Percentiles rank a stretch among this genome's conserved stretches.
Conservation (phyloP, 2,329 filamentous ascomycete species). For the Davidsoniella neocaledoniae region DNA sequence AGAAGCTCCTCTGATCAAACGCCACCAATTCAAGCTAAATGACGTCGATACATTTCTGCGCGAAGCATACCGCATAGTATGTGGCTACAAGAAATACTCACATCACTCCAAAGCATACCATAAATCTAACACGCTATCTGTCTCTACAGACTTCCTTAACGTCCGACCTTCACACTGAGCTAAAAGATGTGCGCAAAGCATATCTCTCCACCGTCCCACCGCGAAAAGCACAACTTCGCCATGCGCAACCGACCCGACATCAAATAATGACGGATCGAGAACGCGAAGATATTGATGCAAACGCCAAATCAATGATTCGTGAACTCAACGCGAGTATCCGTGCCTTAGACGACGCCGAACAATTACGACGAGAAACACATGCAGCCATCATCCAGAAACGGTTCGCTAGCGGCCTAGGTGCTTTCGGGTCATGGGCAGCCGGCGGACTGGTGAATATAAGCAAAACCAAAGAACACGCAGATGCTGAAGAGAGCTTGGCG, state of each 20-base stretch:
- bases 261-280: slow-evolving; percentile 60
- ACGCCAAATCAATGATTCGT: slow-evolving; percentile 70
- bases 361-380: slow-evolving; percentile 62
- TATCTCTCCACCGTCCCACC: slow-evolving; percentile 67
- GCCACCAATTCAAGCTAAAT: slow-evolving; percentile 26
- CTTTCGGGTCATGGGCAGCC: slow-evolving; percentile 47
- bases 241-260: not conserved
- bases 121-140: slow-evolving; percentile 2
- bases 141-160: slow-evolving; percentile 63
- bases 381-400: slow-evolving; percentile 55
- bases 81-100: slow-evolving; percentile 16
- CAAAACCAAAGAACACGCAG: slow-evolving; percentile 47
- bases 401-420: slow-evolving; percentile 46
- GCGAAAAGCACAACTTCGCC: slow-evolving; percentile 3
- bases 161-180: slow-evolving; percentile 58
- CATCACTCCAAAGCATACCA: not conserved
- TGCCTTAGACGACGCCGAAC: slow-evolving; percentile 64
- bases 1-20: slow-evolving; percentile 31
- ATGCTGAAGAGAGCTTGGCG: slow-evolving; percentile 53
- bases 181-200: slow-evolving; percentile 68
- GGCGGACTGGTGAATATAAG: slow-evolving; percentile 36
- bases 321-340: slow-evolving; percentile 71
- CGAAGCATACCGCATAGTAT: slow-evolving; percentile 83
- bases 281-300: slow-evolving; percentile 71
- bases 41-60: slow-evolving; percentile 74